These are phyloP conservation scores for Boletus pseudo-olivaceus DNA, from an alignment of 768 basidiomycete genomes.

Conservation along the genomic window DNA sequence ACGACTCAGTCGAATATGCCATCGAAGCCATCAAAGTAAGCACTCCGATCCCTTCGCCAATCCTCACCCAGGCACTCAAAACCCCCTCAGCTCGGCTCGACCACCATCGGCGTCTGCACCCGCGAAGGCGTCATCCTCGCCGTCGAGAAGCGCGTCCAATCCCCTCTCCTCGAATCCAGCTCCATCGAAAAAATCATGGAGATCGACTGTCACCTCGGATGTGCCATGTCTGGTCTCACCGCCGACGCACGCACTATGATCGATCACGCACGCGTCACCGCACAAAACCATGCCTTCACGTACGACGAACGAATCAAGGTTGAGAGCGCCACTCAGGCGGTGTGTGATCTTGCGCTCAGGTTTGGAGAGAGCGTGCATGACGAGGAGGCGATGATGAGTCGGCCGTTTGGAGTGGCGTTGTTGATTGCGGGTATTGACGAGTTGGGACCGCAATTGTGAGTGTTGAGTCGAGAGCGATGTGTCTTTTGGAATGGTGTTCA, in stretches of 20 bases:
- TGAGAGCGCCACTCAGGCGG: conserved; percentile 96
- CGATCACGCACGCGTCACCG: conserved; percentile 96
- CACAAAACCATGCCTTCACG: conserved; percentile 93
- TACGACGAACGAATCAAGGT: conserved; percentile 97
- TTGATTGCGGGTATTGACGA: conserved; percentile 98
- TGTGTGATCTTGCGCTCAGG: conserved; percentile 93
- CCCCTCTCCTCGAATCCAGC: conserved; percentile 88
- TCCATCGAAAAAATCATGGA: conserved; percentile 99
- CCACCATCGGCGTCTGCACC: conserved; percentile 93
- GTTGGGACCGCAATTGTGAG: conserved; percentile 91
- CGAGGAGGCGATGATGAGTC: conserved; percentile 98
- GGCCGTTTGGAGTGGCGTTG: conserved; percentile 97
- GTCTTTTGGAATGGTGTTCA: conserved; percentile 3
- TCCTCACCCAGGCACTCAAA: not conserved
- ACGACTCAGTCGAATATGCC: conserved; percentile 86
- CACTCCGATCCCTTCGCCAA: not conserved
- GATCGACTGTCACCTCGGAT: conserved; percentile 93
- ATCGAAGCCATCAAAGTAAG: conserved; percentile 96
- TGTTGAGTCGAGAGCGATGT: conserved; percentile 9
- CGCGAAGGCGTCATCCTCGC: conserved; percentile 88
- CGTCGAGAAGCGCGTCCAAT: conserved; percentile 98
- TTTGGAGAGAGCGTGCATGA: conserved; percentile 99
- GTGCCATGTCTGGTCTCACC: conserved; percentile 96
- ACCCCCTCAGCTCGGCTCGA: conserved; percentile 81
- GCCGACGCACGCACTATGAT: conserved; percentile 99